Evolutionary conservation across 1,139 yeast genomes (phyloP), one percentile per base, ranked within the genome.

Genomic region (Lodderomyces margitis): DNA sequence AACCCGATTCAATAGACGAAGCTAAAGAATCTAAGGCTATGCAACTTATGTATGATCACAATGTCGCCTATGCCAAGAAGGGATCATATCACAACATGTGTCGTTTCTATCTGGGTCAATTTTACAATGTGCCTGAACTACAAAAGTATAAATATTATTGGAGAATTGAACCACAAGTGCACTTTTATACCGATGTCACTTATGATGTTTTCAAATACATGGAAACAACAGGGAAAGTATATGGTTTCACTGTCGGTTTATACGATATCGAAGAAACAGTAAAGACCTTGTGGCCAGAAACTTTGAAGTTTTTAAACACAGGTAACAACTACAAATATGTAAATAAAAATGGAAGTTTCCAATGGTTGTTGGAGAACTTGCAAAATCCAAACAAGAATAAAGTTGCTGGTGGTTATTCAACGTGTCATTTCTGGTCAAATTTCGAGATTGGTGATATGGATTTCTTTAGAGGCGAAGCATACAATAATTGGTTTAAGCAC

Each of bases 351-450:
- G 88, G 86, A 11, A 81, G 95, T 1, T 71, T 76, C 49, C 80
- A 80, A 45, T 87, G 89, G 82, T 59, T 87, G n/a, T 62, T 80
- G n/a, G 89, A 87, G 46, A 70, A 77, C 48, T 59, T 71, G 45
- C 86, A 80, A 56, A 70, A 78, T 46, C 87, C 89, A 0, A 61
- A 72, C 19, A 82, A 80, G 51, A 71, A 68, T 24, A 51, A 60
- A 28, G 54, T 56, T 3, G 75, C 89, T 0, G 68, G 77, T 21
- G 91, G 92, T 2, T 87, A 85, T 62, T 84, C 92, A 9, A 82
- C 92, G 0, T 87, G 95, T 55, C 95, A 87, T 61, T 87, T 86
- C 59, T 87, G 95, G 95, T 80, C 91, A 33, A 87, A 87, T 60
- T 87, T 87, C 54, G 95, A 87, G 56, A 78, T 87, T 47, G 95